These are phyloP conservation scores for Picea glauca DNA, from an alignment of 75 land plant species.

Conservation along the genomic window DNA sequence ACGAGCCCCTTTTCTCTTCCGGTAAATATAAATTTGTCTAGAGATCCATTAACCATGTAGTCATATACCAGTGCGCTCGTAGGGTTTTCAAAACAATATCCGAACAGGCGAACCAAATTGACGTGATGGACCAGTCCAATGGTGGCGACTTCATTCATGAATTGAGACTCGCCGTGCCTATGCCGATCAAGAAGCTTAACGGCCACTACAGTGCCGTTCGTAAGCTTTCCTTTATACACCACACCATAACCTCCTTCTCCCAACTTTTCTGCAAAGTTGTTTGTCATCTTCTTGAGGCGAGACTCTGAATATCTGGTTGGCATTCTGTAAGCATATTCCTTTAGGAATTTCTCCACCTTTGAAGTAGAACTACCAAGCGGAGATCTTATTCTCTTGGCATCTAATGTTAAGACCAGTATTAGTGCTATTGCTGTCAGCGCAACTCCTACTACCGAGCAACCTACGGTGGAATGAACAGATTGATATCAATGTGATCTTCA, in stretches of 20 bases:
- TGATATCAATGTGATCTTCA: background rate
- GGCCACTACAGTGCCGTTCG: slow-evolving; percentile 6
- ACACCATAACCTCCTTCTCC: slow-evolving; percentile 16
- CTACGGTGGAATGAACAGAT: background rate
- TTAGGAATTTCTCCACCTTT: background rate
- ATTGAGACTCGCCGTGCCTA: background rate
- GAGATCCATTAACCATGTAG: no score
- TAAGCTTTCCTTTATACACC: slow-evolving; percentile 11
- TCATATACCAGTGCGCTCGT: no score
- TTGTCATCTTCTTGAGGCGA: background rate
- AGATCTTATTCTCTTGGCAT: background rate
- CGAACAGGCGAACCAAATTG: no score
- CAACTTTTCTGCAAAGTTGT: slow-evolving; percentile 10
- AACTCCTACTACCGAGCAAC: background rate
- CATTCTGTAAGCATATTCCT: background rate
- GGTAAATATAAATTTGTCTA: no score
- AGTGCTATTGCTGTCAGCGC: background rate
- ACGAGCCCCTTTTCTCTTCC: no score
- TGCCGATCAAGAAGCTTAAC: slow-evolving; percentile 12
- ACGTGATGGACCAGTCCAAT: background rate
- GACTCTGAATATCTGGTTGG: background rate
- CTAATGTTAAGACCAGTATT: background rate
- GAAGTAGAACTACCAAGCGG: background rate
- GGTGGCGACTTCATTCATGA: slow-evolving; percentile 22
- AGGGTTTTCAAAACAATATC: no score